Evolutionary conservation across 2,329 filamentous ascomycete species (phyloP).

Genomic region (Drechslera avenae): DNA sequence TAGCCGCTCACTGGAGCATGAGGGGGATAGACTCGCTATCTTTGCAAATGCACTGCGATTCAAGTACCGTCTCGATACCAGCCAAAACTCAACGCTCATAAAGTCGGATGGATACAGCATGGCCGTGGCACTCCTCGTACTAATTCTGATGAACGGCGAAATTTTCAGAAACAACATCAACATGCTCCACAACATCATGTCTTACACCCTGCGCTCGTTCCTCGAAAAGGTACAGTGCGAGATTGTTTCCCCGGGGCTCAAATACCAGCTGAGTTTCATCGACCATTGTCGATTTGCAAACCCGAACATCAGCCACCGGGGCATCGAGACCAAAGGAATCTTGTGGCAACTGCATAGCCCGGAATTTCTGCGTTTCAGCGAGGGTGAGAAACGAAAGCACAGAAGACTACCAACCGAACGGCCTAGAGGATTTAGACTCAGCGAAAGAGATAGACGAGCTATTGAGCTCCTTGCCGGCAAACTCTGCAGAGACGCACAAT

Average conservation of each 20-base stretch:
- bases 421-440: background rate
- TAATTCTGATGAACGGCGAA: constrained; percentile 26
- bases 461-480: constrained; percentile 3
- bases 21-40: constrained; percentile 23
- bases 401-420: background rate
- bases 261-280: constrained; percentile 17
- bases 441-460: background rate
- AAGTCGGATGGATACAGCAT: constrained; percentile 15
- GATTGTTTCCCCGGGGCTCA: constrained; percentile 10
- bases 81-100: background rate
- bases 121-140: constrained; percentile 17
- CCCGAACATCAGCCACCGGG: constrained; percentile 7
- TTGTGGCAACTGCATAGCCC: constrained; percentile 10
- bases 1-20: constrained; percentile 15
- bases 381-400: background rate
- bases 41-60: constrained; percentile 23
- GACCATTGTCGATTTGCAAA: constrained; percentile 21
- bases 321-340: constrained; percentile 16
- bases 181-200: background rate
- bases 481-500: background rate
- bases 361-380: background rate
- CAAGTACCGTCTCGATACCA: constrained; percentile 16
- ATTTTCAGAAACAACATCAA: constrained; percentile 6
- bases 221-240: constrained; percentile 5
- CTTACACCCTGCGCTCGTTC: constrained; percentile 5